Conservation (phyloP, 2,329 filamentous ascomycete species). For the Ceratocystis albifundus region DNA sequence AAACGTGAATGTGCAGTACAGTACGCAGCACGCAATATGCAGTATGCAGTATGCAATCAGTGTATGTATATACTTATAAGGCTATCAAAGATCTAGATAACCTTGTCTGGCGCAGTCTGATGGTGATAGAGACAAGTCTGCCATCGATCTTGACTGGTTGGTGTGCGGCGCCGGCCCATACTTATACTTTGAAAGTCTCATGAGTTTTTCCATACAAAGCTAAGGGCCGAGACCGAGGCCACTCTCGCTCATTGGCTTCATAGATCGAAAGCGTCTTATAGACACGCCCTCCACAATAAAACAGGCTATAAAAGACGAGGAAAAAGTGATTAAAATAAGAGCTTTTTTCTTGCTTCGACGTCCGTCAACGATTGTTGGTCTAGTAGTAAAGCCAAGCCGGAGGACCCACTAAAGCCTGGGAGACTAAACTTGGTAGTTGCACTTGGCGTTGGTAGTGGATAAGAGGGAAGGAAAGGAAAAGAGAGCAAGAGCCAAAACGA, state of each 20-base stretch:
- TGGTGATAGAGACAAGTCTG: no score
- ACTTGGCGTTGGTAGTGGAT: slow-evolving; percentile 17
- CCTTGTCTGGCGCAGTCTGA: no score
- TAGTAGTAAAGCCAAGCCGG: not conserved
- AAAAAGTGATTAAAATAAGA: not conserved
- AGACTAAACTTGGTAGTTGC: not conserved
- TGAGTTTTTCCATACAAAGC: not conserved
- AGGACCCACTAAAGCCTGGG: slow-evolving; percentile 8
- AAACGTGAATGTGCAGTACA: not conserved
- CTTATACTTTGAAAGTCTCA: slow-evolving; percentile 1
- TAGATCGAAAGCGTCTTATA: not conserved
- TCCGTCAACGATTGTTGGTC: not conserved
- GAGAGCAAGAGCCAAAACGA: not conserved
- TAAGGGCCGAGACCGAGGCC: not conserved
- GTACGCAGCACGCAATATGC: no score
- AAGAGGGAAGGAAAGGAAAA: not conserved
- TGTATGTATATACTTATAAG: not conserved
- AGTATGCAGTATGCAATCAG: not conserved
- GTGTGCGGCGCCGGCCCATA: not conserved
- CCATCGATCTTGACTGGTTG: not conserved
- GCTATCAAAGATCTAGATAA: not conserved
- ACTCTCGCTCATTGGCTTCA: not conserved
- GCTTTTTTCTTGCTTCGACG: not conserved
- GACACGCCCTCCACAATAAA: not conserved
- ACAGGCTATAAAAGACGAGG: not conserved